Conservation (phyloP, 2,329 filamentous ascomycete genomes). For the Hirsutella rhossiliensis region DNA sequence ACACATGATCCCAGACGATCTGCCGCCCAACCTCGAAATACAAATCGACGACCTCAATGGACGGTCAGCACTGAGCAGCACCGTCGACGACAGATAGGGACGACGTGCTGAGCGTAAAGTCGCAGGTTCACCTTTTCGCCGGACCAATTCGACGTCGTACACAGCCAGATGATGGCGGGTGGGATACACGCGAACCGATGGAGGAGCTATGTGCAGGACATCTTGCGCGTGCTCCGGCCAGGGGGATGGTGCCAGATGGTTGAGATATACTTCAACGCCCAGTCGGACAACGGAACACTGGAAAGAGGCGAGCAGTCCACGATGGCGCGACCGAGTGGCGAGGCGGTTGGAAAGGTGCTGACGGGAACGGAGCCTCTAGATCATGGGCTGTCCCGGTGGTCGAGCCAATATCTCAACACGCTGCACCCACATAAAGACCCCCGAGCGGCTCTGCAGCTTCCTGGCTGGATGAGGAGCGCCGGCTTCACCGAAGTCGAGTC, state of each 20-base stretch:
- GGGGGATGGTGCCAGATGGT: constrained; percentile 82
- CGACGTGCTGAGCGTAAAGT: not conserved
- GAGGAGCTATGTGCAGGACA: constrained; percentile 64
- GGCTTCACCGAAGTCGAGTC: constrained; percentile 59
- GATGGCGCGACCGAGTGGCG: not conserved
- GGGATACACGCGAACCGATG: constrained; percentile 65
- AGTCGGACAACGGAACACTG: constrained; percentile 75
- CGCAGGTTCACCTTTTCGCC: constrained; percentile 52
- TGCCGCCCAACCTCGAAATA: constrained; percentile 55
- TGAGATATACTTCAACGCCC: constrained; percentile 77
- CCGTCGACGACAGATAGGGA: not conserved
- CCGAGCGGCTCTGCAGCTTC: constrained; percentile 48
- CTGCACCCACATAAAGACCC: constrained; percentile 55
- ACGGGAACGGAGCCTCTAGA: constrained; percentile 22
- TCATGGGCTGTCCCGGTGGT: constrained; percentile 58
- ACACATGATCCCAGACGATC: constrained; percentile 52
- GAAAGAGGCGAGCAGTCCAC: constrained; percentile 37
- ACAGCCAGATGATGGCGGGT: constrained; percentile 60
- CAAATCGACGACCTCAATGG: constrained; percentile 64
- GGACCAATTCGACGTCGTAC: constrained; percentile 70
- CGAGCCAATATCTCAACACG: constrained; percentile 48
- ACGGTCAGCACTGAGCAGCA: constrained; percentile 33
- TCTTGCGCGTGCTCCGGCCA: constrained; percentile 57
- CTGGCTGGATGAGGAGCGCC: constrained; percentile 43
- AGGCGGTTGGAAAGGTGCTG: not conserved